Conservation (phyloP, 805 yeast species). For the Jamesozyma spencerorum region DNA sequence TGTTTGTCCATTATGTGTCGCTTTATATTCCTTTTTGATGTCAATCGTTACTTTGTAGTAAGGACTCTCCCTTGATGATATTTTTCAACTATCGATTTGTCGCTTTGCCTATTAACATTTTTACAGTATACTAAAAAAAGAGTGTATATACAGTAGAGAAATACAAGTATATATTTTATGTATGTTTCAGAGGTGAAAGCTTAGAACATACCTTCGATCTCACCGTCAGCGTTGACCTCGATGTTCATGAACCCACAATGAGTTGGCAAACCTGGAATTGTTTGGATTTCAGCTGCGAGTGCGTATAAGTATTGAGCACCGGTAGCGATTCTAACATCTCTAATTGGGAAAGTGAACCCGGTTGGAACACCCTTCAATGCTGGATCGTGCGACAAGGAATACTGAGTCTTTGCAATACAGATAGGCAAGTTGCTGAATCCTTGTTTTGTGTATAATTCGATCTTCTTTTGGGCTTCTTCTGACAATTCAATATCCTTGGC, state of each 20-base stretch:
- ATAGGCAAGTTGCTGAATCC: conserved; percentile 88
- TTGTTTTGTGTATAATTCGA: conserved; percentile 72
- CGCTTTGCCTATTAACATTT: too few species aligned
- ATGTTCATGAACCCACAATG: conserved; percentile 96
- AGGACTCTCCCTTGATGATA: too few species aligned
- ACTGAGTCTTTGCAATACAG: conserved; percentile 96
- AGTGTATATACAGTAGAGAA: too few species aligned
- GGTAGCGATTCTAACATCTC: conserved; percentile 87
- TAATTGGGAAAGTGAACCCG: conserved; percentile 86
- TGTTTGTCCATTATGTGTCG: background rate
- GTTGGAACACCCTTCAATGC: conserved; percentile 88
- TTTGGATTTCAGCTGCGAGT: conserved; percentile 91
- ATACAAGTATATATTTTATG: too few species aligned
- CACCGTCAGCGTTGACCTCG: conserved; percentile 82
- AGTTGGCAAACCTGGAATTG: conserved; percentile 95
- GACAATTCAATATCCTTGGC: conserved; percentile 76
- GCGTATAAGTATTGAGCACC: conserved; percentile 98
- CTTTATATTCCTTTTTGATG: too few species aligned
- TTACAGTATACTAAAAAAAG: too few species aligned
- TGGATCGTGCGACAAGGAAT: conserved; percentile 91
- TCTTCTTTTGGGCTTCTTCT: conserved; percentile 72
- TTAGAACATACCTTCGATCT: conserved; percentile 85
- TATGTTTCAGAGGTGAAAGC: too few species aligned
- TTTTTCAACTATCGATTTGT: too few species aligned
- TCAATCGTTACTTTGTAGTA: too few species aligned